Conservation (phyloP, 208 protist species). For the Leishmania martiniquensis region DNA sequence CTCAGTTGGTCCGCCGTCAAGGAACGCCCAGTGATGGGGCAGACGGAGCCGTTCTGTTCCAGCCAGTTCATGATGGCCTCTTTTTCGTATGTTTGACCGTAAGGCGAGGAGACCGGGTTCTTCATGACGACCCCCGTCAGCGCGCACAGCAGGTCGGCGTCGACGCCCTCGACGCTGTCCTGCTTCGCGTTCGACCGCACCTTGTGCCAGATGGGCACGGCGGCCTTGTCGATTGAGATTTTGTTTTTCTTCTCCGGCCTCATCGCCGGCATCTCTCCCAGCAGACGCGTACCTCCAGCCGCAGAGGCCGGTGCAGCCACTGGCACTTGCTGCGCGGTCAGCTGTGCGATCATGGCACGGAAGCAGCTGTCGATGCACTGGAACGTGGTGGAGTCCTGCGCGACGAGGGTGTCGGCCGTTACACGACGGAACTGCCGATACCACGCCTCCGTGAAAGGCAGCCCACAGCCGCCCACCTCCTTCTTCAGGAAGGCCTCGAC, state of each 20-base stretch:
- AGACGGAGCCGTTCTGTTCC: conserved; percentile 87
- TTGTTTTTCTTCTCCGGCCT: conserved; percentile 57
- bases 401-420: conserved; percentile 68
- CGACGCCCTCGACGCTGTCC: conserved; percentile 61
- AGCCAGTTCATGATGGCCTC: conserved; percentile 87
- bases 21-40: conserved; percentile 89
- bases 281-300: conserved; percentile 29
- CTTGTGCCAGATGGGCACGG: conserved; percentile 55
- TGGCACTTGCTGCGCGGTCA: conserved; percentile 34
- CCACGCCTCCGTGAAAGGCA: conserved; percentile 82
- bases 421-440: conserved; percentile 72
- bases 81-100: conserved; percentile 90
- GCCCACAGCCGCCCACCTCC: conserved; percentile 70
- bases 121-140: conserved; percentile 92
- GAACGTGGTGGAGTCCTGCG: conserved; percentile 70
- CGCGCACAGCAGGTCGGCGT: conserved; percentile 75
- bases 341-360: conserved; percentile 39
- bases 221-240: conserved; percentile 78
- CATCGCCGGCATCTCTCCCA: conserved; percentile 72
- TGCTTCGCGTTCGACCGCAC: conserved; percentile 39
- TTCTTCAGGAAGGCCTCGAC: conserved; percentile 71
- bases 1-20: conserved; percentile 61
- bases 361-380: conserved; percentile 70
- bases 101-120: conserved; percentile 88
- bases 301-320: conserved; percentile 24